These are phyloP conservation scores for Capsella bursapastoris DNA, from an alignment of 345 rosid species.

Conservation along the genomic window DNA sequence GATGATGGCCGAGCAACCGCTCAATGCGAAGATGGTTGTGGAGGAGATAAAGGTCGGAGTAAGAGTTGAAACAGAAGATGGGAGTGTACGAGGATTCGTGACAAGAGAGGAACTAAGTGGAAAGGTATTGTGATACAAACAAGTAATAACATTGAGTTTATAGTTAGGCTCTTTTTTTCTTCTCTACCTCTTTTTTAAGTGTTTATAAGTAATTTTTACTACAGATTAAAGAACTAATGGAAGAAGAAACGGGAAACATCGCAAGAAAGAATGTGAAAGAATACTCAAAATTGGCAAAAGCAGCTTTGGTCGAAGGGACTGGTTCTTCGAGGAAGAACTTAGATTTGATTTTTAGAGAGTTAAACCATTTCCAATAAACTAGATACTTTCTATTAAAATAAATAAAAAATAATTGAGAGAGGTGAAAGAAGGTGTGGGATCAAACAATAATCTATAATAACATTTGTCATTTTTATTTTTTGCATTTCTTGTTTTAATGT, in stretches of 20 bases:
- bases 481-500: too few species aligned
- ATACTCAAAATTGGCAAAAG: constrained; percentile 52
- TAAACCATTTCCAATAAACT: not conserved
- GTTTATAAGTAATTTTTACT: not conserved
- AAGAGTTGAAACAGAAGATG: constrained; percentile 59
- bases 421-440: too few species aligned
- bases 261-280: constrained; percentile 54
- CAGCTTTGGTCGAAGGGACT: constrained; percentile 53
- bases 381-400: too few species aligned
- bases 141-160: not conserved
- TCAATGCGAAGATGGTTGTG: constrained; percentile 65
- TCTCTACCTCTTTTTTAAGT: too few species aligned
- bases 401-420: too few species aligned
- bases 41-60: constrained; percentile 71
- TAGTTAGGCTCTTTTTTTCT: not conserved
- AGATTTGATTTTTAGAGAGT: constrained; percentile 49
- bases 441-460: too few species aligned
- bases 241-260: constrained; percentile 56
- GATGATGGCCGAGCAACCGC: constrained; percentile 75
- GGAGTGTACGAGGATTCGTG: constrained; percentile 56
- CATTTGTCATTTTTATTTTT: too few species aligned
- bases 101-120: constrained; percentile 50
- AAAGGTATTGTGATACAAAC: constrained; percentile 32
- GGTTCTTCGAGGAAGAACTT: constrained; percentile 72
- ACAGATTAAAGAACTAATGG: constrained; percentile 66